Evolutionary conservation across 164 flowering plant genomes (phyloP).

Genomic region (Amborella trichopoda): DNA sequence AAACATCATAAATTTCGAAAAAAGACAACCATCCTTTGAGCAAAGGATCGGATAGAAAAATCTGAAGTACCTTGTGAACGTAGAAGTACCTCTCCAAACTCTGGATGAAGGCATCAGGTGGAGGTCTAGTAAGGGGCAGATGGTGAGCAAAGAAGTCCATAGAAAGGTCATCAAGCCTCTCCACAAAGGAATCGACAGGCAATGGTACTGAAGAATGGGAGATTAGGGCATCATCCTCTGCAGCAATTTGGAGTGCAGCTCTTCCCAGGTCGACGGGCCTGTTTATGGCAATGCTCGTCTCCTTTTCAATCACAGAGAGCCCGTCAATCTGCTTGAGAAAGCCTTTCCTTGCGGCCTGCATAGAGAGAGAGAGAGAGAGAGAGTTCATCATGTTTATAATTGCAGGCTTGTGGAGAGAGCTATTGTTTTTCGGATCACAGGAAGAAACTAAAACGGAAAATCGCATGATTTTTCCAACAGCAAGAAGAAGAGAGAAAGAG

Average conservation of each 20-base stretch:
- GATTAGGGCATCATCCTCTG: constrained; percentile 74
- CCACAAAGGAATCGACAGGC: constrained; percentile 61
- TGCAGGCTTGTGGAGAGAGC: background rate
- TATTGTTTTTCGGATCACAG: background rate
- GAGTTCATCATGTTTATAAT: no score
- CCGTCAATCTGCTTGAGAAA: constrained; percentile 34
- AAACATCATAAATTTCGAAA: no score
- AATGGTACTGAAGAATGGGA: constrained; percentile 80
- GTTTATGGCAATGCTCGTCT: constrained; percentile 62
- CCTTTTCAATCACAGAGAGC: constrained; percentile 54
- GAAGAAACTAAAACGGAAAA: background rate
- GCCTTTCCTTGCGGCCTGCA: constrained; percentile 54
- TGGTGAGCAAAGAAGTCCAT: constrained; percentile 47
- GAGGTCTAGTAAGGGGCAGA: constrained; percentile 27
- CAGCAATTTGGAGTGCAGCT: constrained; percentile 62
- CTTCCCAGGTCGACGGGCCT: constrained; percentile 52
- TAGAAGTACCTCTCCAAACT: constrained; percentile 57
- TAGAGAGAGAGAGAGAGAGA: no score
- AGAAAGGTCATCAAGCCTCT: constrained; percentile 53
- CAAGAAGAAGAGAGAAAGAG: background rate
- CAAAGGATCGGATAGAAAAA: no score
- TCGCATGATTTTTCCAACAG: background rate
- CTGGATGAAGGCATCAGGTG: constrained; percentile 46
- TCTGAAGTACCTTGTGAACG: constrained; percentile 40
- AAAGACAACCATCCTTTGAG: no score